Percentiles rank a stretch among this genome's conserved stretches.
These are phyloP conservation scores for Globisporangium alternatum DNA, from an alignment of 352 stramenopile genomes.

Conservation along the genomic window DNA sequence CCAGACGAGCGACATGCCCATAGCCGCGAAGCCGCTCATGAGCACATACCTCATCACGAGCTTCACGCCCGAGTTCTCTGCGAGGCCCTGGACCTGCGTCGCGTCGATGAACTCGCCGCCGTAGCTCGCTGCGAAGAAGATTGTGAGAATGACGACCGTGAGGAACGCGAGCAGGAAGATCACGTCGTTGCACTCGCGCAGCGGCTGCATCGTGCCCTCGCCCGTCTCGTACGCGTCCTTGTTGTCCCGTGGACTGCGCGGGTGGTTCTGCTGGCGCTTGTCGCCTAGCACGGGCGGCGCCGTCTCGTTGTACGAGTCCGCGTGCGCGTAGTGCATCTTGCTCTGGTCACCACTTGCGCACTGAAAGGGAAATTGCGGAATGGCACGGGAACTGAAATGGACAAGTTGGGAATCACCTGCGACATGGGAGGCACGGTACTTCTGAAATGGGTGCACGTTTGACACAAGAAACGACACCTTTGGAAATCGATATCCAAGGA, in stretches of 20 bases:
- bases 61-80: slow-evolving; percentile 43
- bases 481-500: neutral
- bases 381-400: neutral
- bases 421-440: neutral
- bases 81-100: slow-evolving; percentile 39
- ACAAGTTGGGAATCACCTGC: neutral
- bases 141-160: slow-evolving; percentile 40
- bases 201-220: slow-evolving; percentile 13
- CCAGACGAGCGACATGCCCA: slow-evolving; percentile 69
- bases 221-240: slow-evolving; percentile 12
- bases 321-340: slow-evolving; percentile 6
- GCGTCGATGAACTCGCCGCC: slow-evolving; percentile 57
- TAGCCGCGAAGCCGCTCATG: slow-evolving; percentile 47
- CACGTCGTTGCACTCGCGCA: slow-evolving; percentile 72
- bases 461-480: neutral
- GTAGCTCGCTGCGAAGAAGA: slow-evolving; percentile 54
- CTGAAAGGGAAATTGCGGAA: slow-evolving; percentile 6
- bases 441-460: neutral
- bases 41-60: slow-evolving; percentile 57
- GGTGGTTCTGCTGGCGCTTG: neutral
- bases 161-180: slow-evolving; percentile 74
- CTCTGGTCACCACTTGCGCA: slow-evolving; percentile 3
- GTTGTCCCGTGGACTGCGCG: neutral
- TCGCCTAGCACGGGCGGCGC: neutral
- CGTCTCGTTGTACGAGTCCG: neutral